A percentile compares a stretch with the other conserved stretches of the same genome.
These are phyloP conservation scores for Chalciporus sphaerocephalus DNA, from an alignment of 768 basidiomycete genomes.

Conservation along the genomic window DNA sequence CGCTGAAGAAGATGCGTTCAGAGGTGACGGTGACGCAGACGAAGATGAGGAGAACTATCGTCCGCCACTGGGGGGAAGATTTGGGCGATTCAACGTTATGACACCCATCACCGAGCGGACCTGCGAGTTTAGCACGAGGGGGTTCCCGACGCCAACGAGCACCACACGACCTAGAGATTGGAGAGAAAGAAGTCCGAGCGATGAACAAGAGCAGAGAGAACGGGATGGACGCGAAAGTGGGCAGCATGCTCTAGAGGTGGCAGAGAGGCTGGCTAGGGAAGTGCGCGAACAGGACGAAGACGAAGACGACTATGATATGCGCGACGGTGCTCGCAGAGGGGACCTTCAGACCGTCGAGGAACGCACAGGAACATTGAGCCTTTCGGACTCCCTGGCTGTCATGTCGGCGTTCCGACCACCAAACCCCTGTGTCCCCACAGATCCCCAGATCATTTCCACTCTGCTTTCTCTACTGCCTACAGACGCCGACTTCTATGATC, in stretches of 20 bases:
- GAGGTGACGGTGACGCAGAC: constrained; percentile 27
- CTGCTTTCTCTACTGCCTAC: constrained; percentile 61
- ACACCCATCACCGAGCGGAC: constrained; percentile 97
- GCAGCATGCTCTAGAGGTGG: constrained; percentile 48
- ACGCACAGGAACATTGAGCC: constrained; percentile 58
- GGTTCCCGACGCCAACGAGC: constrained; percentile 38
- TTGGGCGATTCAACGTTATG: constrained; percentile 87
- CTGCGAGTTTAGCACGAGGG: constrained; percentile 71
- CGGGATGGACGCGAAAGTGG: constrained; percentile 29
- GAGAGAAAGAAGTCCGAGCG: constrained; percentile 12
- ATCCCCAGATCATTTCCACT: constrained; percentile 55
- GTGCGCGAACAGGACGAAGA: constrained; percentile 25
- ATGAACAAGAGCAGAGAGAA: constrained; percentile 17
- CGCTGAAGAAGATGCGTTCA: constrained; percentile 25
- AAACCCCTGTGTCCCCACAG: constrained; percentile 88
- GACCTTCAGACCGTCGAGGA: constrained; percentile 44
- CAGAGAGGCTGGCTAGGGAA: constrained; percentile 56
- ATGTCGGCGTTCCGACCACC: constrained; percentile 65
- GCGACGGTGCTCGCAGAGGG: constrained; percentile 3
- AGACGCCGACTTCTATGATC: constrained; percentile 60
- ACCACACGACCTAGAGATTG: constrained; percentile 44
- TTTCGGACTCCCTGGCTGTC: constrained; percentile 58
- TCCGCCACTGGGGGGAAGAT: constrained; percentile 64
- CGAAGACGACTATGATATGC: constrained; percentile 8
- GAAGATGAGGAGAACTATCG: constrained; percentile 31